Conservation (phyloP, 2,329 filamentous ascomycete genomes). For the Fusarium mangiferae region DNA sequence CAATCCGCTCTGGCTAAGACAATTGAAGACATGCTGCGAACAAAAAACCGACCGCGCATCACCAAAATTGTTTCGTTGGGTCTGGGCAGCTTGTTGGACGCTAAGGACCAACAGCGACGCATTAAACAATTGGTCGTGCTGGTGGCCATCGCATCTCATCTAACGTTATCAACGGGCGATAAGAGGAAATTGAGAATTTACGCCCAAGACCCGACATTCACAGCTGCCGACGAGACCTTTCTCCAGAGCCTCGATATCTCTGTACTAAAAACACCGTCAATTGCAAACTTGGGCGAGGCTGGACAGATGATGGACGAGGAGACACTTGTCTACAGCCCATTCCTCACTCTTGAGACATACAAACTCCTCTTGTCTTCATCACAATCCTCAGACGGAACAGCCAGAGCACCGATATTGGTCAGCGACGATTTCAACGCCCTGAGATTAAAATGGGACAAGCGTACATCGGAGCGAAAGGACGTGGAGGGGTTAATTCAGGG, state of each 20-base stretch:
- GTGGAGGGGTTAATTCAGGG: constrained; percentile 36
- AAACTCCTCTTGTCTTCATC: constrained; percentile 20
- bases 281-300: constrained; percentile 34
- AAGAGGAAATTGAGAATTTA: constrained; percentile 8
- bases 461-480: constrained; percentile 34
- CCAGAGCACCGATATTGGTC: constrained; percentile 28
- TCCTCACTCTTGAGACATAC: constrained; percentile 40
- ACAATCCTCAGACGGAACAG: not conserved
- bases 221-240: constrained; percentile 34
- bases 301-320: constrained; percentile 33
- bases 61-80: constrained; percentile 35
- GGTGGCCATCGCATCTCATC: constrained; percentile 30
- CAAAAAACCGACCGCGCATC: constrained; percentile 29
- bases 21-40: constrained; percentile 32
- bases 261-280: constrained; percentile 32
- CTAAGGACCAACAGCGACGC: constrained; percentile 38
- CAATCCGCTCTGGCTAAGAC: constrained; percentile 25
- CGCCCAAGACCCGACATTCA: constrained; percentile 41
- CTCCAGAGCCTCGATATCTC: constrained; percentile 26
- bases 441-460: constrained; percentile 40
- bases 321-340: constrained; percentile 41
- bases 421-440: constrained; percentile 43
- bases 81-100: constrained; percentile 31
- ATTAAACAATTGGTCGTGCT: constrained; percentile 41
- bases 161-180: not conserved